Evolutionary conservation across 2,329 filamentous ascomycete species (phyloP).

Genomic region (Claviceps cyperi): DNA sequence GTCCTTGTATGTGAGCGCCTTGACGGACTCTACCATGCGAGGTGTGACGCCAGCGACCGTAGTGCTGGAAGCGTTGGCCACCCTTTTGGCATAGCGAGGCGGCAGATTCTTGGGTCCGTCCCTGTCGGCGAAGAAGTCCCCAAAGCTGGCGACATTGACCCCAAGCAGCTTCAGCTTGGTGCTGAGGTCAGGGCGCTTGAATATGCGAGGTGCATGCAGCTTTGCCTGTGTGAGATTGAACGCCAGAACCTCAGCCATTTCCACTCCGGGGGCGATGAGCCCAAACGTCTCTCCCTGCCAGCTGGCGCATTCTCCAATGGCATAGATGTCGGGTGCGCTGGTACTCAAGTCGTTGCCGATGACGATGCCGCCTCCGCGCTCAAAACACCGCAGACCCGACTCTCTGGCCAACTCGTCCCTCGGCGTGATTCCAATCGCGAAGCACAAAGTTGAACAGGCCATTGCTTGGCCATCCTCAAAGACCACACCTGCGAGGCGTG

Average conservation of each 20-base stretch:
- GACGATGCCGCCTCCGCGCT: constrained; percentile 62
- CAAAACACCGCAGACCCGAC: constrained; percentile 57
- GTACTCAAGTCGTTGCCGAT: constrained; percentile 55
- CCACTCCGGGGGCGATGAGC: constrained; percentile 75
- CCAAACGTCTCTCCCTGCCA: constrained; percentile 81
- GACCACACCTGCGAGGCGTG: constrained; percentile 55
- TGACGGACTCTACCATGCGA: constrained; percentile 34
- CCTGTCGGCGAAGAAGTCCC: constrained; percentile 82
- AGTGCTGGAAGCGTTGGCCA: not conserved
- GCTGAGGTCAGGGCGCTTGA: constrained; percentile 75
- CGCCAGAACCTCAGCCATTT: constrained; percentile 83
- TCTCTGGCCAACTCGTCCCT: constrained; percentile 60
- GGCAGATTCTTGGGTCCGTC: constrained; percentile 70
- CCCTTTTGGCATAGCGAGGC: constrained; percentile 30
- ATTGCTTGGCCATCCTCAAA: constrained; percentile 73
- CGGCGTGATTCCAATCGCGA: constrained; percentile 75
- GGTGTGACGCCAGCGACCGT: not conserved
- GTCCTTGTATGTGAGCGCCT: constrained; percentile 76
- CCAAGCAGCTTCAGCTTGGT: constrained; percentile 84
- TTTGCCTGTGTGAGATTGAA: constrained; percentile 83
- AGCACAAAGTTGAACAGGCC: constrained; percentile 70
- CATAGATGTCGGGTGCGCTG: constrained; percentile 60
- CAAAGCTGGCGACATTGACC: constrained; percentile 84
- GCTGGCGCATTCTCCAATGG: constrained; percentile 81
- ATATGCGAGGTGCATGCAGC: constrained; percentile 51